A percentile compares a stretch with the other conserved stretches of the same genome.
These are phyloP conservation scores for Pestalotiopsis sp. DNA, from an alignment of 2,329 filamentous ascomycete genomes.

Conservation along the genomic window DNA sequence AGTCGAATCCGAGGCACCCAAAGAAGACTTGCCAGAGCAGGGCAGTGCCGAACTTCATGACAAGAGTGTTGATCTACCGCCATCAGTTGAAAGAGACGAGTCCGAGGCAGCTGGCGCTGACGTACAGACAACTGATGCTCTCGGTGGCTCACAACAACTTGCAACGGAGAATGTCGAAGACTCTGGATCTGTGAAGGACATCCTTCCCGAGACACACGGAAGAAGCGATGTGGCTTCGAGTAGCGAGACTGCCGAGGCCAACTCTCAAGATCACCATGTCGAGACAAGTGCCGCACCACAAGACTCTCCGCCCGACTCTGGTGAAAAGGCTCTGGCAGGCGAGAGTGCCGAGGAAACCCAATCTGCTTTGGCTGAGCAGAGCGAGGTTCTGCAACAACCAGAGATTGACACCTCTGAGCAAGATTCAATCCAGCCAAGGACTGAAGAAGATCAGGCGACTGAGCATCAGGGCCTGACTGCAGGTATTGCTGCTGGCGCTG, in stretches of 20 bases:
- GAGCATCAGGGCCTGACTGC: neutral
- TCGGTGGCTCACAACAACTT: neutral
- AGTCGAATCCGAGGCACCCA: neutral
- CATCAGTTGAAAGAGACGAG: neutral
- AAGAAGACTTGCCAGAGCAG: neutral
- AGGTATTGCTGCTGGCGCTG: constrained; percentile 8
- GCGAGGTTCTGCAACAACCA: neutral
- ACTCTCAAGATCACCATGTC: neutral
- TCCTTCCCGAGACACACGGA: neutral
- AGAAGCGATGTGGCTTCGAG: neutral
- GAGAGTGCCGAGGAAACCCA: neutral
- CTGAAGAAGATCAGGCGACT: neutral
- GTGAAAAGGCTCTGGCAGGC: neutral
- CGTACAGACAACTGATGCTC: neutral
- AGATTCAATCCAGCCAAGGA: neutral
- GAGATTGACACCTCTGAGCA: neutral
- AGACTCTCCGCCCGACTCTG: neutral
- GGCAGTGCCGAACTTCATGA: neutral
- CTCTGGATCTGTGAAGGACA: neutral
- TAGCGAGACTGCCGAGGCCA: neutral
- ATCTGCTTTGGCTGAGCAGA: neutral
- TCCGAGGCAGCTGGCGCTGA: neutral
- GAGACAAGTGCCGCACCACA: neutral
- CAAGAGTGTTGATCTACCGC: neutral
- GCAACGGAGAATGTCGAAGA: neutral